A percentile compares a stretch with the other conserved stretches of the same genome.
These are phyloP conservation scores for Termitomyces sp. DNA, from an alignment of 768 basidiomycete species.

Conservation along the genomic window DNA sequence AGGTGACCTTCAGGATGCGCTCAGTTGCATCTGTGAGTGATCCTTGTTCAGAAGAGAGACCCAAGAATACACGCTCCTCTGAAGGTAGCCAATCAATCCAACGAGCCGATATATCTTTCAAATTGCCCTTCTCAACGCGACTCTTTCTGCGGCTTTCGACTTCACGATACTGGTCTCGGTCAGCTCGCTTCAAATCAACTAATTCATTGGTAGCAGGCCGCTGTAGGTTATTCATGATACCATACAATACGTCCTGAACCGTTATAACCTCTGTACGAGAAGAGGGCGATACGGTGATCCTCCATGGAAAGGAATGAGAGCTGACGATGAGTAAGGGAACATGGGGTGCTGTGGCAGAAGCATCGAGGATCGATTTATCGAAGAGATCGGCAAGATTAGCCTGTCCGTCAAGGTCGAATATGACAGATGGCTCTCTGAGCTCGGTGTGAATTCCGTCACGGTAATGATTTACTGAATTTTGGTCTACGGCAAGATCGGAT, in stretches of 20 bases:
- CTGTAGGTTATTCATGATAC: neutral
- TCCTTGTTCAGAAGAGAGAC: neutral
- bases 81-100: neutral
- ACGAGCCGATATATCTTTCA: neutral
- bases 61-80: neutral
- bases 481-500: neutral
- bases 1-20: neutral
- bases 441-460: neutral
- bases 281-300: neutral
- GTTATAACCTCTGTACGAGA: neutral
- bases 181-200: no score
- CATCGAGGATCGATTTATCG: neutral
- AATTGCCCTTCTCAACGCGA: neutral
- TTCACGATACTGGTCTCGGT: neutral
- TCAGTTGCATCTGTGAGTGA: neutral
- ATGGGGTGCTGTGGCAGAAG: neutral
- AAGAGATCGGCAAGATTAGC: neutral
- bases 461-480: neutral
- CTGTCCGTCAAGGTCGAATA: neutral
- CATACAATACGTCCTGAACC: neutral
- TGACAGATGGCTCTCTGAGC: neutral
- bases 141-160: neutral
- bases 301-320: neutral
- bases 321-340: neutral
- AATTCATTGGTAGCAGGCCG: neutral